Evolutionary conservation across 306 rosid genomes (phyloP), one percentile per base, ranked within the genome.

Genomic region (Cicer bijugum): DNA sequence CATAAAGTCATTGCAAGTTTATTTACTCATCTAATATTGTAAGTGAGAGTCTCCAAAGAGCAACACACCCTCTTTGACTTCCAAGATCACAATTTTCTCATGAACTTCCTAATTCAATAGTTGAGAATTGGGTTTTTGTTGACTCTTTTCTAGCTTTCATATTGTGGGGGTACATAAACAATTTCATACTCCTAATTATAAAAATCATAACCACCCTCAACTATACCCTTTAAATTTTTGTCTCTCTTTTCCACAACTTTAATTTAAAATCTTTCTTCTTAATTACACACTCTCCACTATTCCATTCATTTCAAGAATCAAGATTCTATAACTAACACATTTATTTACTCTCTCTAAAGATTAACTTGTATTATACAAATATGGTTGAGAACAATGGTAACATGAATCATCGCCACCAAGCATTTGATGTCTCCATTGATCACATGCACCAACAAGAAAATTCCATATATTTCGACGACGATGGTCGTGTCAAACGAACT

Each of bases 401-500:
- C 69, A 84, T 53, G 56, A 78, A 81, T 64, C 69, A 75, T 46
- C 33, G 38, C 70, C 92, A 90, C 70, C 92, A 90, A 79, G 72
- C 79, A 44, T 83, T 92, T 64, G 87, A 81, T 4, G 64, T 86
- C 64, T 82, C 96, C 50, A 6, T 72, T 33, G 91, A 84, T 46
- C 76, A 78, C 33, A 23, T 23, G 28, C 58, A 44, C 40, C 86
- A 75, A 16, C 95, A 84, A 70, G 60, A 42, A 5, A 90, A 69
- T 63, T 92, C 98, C 7, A 86, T 89, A 75, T 83, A 81, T 67
- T 86, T 72, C 9, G 97, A 92, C 33, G 95, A 92, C n/a, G 98
- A 92, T 55, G 98, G 98, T 46, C 97, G 91, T 48, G 84, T 86
- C 78, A 90, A 90, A 76, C 19, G 98, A 87, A 87, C 91, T 0